Evolutionary conservation across 306 rosid species (phyloP), one percentile per base, ranked within the genome.

Genomic region (Acacia confusa): DNA sequence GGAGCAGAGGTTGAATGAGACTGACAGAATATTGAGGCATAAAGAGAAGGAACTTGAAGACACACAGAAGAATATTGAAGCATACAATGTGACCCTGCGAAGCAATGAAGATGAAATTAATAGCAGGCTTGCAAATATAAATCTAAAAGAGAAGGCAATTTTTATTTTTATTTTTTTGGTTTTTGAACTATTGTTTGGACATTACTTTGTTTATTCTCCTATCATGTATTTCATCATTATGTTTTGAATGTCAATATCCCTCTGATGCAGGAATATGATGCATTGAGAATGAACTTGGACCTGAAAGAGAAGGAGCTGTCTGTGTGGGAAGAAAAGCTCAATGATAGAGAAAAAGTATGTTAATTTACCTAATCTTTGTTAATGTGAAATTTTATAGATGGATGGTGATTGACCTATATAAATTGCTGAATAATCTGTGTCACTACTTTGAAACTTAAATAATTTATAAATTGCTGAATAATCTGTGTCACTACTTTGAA

Each of bases 1-100:
- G 83, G 99, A 95, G 93, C 94, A 93, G 80, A 89, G 97, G 84
- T 91, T 93, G 64, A 93, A 90, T 84, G 99, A 93, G 85, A 89
- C 67, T 58, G 99, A 93, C 72, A 87, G 72, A 89, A 71, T 85
- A 82, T 86, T 92, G 77, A 91, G 91, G 87, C 91, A 87, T 85
- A 93, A 90, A 86, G 97, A 93, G 85, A 93, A 88, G 87, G 97
- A 90, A 78, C 89, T 93, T 75, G 98, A 90, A 86, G 97, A 88
- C 71, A 84, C 87, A 34, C 97, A 93, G 78, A 95, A 84, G 90
- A 95, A 89, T 81, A 90, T 92, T 57, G 99, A 95, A 82, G 92
- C 88, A 57, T 57, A 89, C 65, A 83, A 89, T 78, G 50, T 80
- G 80, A 74, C 76, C 73, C 81, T 95, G 90, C 87, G 89, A 86